Evolutionary conservation across 1,284 basidiomycete genomes (phyloP), one percentile per base, ranked within the genome.

Genomic region (Austroboletus niveus): DNA sequence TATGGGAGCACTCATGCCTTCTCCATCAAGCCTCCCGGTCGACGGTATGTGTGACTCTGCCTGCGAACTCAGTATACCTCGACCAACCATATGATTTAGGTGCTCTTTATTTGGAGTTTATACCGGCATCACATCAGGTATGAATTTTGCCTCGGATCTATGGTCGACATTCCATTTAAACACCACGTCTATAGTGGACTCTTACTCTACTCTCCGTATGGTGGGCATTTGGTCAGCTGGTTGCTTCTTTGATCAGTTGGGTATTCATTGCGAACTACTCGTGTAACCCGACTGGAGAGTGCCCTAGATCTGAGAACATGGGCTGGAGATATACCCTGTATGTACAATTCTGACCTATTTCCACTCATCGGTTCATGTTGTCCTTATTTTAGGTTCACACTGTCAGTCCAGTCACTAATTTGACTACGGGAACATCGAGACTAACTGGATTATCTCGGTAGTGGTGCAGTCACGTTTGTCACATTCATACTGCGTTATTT

Each of bases 311-410:
- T 3, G 63, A 73, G 48, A 85, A 85, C 62, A 76, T 75, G 71
- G 82, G 82, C 22, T 85, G 82, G 82, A 72, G 83, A 61, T 85
- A 84, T 66, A 77, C 79, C 29, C 72, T 79, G 78, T 84, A 66
- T 52, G 64, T 61, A 10, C 9, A 39, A 53, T 14, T 2, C 0
- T 31, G 36, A 36, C 29, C 24, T 40, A 2, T 35, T 4, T 7
- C 7, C 7, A 24, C 38, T 45, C 34, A 15, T 52, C 24, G 11
- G 30, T 29, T 54, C 34, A 76, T 24, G 5, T 24, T 24, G 5
- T 24, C 5, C 22, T 24, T 5, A 24, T 24, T 24, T 24, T 24
- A 24, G 75, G 31, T 72, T 73, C 54, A 69, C 67, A 7, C 61
- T 77, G 73, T 77, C 51, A 60, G 73, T 56, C 36, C 14, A 34